These are phyloP conservation scores for Rhexocercosporidium sp. DNA, from an alignment of 2,329 filamentous ascomycete genomes.

Conservation along the genomic window DNA sequence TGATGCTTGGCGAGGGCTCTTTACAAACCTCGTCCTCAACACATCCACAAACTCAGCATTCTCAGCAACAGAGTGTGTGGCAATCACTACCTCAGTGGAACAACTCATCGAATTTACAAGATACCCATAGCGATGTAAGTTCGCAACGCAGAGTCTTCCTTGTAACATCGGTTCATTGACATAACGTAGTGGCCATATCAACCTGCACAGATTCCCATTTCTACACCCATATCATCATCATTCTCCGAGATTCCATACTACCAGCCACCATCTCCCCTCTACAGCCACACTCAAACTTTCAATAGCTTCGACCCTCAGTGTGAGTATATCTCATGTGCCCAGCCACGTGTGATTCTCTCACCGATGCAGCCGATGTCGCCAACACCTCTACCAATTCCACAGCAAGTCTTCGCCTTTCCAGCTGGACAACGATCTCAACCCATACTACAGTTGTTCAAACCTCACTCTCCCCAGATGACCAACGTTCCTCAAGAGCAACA, in stretches of 20 bases:
- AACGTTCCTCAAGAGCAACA: neutral
- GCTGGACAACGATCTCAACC: neutral
- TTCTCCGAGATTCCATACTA: slow-evolving; percentile 3
- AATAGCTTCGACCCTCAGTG: neutral
- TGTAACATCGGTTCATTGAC: neutral
- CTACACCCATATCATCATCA: slow-evolving; percentile 5
- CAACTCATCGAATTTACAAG: neutral
- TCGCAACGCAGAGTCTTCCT: neutral
- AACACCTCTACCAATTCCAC: neutral
- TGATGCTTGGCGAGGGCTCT: slow-evolving; percentile 21
- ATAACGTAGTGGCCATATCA: neutral
- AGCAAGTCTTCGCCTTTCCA: slow-evolving; percentile 8
- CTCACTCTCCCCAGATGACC: neutral
- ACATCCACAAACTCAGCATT: neutral
- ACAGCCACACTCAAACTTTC: neutral
- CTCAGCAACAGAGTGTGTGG: neutral
- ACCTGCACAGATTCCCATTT: neutral
- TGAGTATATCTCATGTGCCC: neutral
- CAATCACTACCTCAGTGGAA: neutral
- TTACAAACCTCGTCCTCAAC: neutral
- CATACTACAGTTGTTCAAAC: neutral
- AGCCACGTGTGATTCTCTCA: slow-evolving; percentile 16
- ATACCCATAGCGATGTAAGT: neutral
- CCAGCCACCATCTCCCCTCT: neutral
- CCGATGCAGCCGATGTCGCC: neutral